A percentile compares a stretch with the other conserved stretches of the same genome.
phyloP scores from a whole-genome alignment of 2,329 filamentous ascomycete species.

The Colletotrichum ledebouriae region DNA sequence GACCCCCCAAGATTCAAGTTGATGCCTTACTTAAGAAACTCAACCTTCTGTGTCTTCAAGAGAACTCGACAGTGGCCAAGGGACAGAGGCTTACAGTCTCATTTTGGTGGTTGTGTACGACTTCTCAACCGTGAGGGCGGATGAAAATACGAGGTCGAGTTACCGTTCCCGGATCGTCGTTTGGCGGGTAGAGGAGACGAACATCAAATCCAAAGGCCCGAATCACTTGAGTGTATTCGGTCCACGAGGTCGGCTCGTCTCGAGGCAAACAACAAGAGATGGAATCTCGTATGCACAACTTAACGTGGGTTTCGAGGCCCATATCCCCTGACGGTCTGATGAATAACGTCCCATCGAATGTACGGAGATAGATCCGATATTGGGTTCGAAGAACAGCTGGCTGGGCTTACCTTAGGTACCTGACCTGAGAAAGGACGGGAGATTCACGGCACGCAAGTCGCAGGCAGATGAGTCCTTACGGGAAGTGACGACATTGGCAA shows the following conservation, averaged over 20 bases:
- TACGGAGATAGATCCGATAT: background rate
- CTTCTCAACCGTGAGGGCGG: no score
- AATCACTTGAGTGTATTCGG: background rate
- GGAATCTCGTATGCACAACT: background rate
- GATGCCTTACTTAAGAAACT: no score
- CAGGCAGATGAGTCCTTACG: background rate
- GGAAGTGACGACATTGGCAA: slow-evolving; percentile 4
- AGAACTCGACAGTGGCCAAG: no score
- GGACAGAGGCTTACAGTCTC: no score
- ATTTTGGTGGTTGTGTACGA: no score
- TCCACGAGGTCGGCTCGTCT: background rate
- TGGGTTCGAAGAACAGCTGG: background rate
- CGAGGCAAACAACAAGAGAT: background rate
- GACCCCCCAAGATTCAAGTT: no score
- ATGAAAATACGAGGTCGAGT: no score
- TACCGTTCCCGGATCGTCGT: no score
- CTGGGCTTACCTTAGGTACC: background rate
- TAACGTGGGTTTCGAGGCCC: rapidly evolving
- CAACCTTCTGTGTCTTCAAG: no score
- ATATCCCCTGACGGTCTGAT: background rate
- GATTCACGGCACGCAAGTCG: background rate
- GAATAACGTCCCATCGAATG: background rate
- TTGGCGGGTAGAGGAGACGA: background rate
- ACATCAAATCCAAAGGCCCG: slow-evolving; percentile 9
- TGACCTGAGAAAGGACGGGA: background rate